These are phyloP conservation scores for Sphaerostilbella broomeana DNA, from an alignment of 2,329 filamentous ascomycete species.

Conservation along the genomic window DNA sequence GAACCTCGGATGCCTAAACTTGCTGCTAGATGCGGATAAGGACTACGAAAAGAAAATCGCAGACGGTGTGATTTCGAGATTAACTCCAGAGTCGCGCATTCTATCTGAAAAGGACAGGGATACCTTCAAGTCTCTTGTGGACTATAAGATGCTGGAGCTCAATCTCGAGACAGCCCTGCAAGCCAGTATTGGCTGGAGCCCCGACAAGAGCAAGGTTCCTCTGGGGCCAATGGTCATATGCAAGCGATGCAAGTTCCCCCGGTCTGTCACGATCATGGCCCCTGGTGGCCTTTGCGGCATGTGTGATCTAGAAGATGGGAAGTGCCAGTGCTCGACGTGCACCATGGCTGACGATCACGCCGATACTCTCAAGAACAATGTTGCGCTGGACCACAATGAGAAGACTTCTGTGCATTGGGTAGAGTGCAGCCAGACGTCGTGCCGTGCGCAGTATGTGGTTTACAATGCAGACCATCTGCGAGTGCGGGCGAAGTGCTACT, in stretches of 20 bases:
- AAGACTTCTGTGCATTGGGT: constrained; percentile 36
- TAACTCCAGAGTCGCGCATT: constrained; percentile 18
- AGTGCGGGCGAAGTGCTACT: constrained; percentile 42
- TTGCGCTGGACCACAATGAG: constrained; percentile 25
- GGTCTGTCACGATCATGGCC: constrained; percentile 45
- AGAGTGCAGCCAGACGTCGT: constrained; percentile 37
- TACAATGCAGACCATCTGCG: constrained; percentile 37
- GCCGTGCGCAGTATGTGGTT: constrained; percentile 44
- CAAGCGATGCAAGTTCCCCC: constrained; percentile 35
- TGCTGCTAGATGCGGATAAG: constrained; percentile 42
- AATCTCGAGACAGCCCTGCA: constrained; percentile 40
- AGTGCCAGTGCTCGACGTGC: constrained; percentile 20
- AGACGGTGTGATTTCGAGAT: constrained; percentile 16
- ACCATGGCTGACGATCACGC: constrained; percentile 19
- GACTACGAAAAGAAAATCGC: constrained; percentile 26
- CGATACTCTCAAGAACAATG: constrained; percentile 21
- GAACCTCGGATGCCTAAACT: constrained; percentile 37
- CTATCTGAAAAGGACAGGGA: constrained; percentile 31
- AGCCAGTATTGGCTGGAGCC: constrained; percentile 39
- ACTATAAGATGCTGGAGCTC: constrained; percentile 39
- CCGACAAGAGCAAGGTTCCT: constrained; percentile 35
- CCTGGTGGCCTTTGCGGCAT: constrained; percentile 33
- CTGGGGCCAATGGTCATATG: constrained; percentile 39
- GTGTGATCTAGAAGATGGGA: constrained; percentile 23
- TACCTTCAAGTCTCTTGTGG: constrained; percentile 39